These are phyloP conservation scores for Chondrus crispus DNA, from an alignment of 23 red algal species.

Conservation along the genomic window DNA sequence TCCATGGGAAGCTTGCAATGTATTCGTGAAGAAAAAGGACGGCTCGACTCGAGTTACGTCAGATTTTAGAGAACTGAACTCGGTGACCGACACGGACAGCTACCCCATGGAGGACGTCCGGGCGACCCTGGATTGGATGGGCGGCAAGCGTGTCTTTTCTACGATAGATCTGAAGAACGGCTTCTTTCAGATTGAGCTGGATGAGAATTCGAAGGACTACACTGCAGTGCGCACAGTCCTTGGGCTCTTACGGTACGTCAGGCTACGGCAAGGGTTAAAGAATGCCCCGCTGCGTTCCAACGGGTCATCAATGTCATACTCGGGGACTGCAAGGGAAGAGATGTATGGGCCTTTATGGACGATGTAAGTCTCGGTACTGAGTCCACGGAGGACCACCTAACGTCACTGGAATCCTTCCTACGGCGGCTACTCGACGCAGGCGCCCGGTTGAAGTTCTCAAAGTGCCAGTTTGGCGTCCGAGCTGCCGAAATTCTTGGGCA, in stretches of 20 bases:
- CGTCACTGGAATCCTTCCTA: neutral
- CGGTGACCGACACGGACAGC: neutral
- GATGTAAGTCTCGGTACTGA: neutral
- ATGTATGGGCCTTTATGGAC: neutral
- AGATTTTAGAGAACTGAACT: constrained; percentile 46
- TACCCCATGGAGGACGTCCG: constrained; percentile 22
- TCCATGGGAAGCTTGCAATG: neutral
- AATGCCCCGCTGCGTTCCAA: constrained; percentile 20
- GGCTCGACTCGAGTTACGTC: neutral
- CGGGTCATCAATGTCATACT: neutral
- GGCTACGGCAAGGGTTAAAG: neutral
- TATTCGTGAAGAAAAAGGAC: constrained; percentile 15
- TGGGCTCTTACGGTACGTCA: neutral
- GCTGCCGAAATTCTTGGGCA: neutral
- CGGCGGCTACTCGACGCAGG: neutral
- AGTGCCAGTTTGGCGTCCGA: constrained; percentile 1
- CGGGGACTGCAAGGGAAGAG: neutral
- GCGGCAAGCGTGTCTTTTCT: neutral
- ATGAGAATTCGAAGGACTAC: neutral
- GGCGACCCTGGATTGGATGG: constrained; percentile 17
- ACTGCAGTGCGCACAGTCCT: constrained; percentile 34
- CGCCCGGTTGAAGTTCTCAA: neutral
- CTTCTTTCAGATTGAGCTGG: constrained; percentile 23
- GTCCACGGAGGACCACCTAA: neutral
- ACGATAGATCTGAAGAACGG: constrained; percentile 38